Percentiles rank a stretch among this genome's conserved stretches.
These are phyloP conservation scores for Lumnitzera racemosa DNA, from an alignment of 345 rosid species.

Conservation along the genomic window DNA sequence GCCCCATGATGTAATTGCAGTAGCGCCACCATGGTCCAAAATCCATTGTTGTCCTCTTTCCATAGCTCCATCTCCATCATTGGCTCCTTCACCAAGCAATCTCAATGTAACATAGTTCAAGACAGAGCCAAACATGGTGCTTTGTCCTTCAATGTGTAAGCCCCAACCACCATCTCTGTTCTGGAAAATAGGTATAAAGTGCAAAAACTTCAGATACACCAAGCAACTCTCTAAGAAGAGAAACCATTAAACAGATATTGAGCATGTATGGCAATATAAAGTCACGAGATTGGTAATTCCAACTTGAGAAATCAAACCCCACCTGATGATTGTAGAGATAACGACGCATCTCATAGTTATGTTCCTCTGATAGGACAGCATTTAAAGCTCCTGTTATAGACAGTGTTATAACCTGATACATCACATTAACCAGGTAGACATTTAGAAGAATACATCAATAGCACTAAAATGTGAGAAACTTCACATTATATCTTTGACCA, in stretches of 20 bases:
- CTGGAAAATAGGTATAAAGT: conserved; percentile 28
- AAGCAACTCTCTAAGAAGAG: not conserved
- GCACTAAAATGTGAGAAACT: not conserved
- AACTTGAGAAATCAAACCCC: not conserved
- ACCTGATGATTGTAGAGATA: conserved; percentile 40
- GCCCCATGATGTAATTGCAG: conserved; percentile 88
- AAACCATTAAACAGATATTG: not conserved
- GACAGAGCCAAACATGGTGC: conserved; percentile 97
- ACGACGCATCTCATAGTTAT: conserved; percentile 25
- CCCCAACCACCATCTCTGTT: conserved; percentile 99
- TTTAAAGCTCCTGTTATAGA: conserved; percentile 28
- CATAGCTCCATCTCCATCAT: conserved; percentile 76
- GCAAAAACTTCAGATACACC: not conserved
- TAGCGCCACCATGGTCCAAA: conserved; percentile 87
- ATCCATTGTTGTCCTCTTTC: conserved; percentile 87
- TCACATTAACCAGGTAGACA: not conserved
- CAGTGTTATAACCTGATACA: conserved; percentile 14
- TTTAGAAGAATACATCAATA: not conserved
- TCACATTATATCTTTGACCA: not conserved
- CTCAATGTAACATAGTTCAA: conserved; percentile 79
- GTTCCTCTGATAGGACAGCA: conserved; percentile 27
- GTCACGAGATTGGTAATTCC: too few species aligned
- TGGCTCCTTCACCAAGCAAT: conserved; percentile 91
- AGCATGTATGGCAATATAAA: not conserved
- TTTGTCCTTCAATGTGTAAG: conserved; percentile 93